Evolutionary conservation across 352 stramenopile species (phyloP).

Genomic region (Phytophthora agathidicida): DNA sequence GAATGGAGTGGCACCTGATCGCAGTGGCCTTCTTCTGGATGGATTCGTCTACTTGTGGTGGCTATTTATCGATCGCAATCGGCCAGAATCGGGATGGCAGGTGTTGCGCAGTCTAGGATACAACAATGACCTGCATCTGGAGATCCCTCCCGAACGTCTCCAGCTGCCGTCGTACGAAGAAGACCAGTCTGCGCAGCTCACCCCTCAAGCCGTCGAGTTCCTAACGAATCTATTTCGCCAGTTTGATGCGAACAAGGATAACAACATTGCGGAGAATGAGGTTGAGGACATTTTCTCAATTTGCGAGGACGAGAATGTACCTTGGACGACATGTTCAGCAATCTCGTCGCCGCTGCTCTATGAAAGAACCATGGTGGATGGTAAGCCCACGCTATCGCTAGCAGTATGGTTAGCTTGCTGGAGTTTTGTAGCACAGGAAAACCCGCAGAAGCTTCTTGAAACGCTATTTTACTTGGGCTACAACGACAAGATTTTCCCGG

Average conservation of each 20-base stretch:
- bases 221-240: conserved; percentile 78
- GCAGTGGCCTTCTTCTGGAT: conserved; percentile 70
- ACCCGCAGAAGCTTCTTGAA: conserved; percentile 75
- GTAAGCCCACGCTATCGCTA: conserved; percentile 56
- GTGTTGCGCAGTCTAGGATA: conserved; percentile 83
- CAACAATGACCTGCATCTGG: conserved; percentile 79
- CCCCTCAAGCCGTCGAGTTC: conserved; percentile 68
- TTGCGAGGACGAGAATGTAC: conserved; percentile 67
- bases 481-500: conserved; percentile 70
- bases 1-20: conserved; percentile 68
- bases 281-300: conserved; percentile 87
- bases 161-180: conserved; percentile 60
- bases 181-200: conserved; percentile 83
- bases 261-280: conserved; percentile 68
- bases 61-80: conserved; percentile 89
- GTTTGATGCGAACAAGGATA: conserved; percentile 87
- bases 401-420: conserved; percentile 74
- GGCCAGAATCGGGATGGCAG: conserved; percentile 90
- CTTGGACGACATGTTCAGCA: conserved; percentile 72
- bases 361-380: conserved; percentile 58
- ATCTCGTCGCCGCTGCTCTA: conserved; percentile 64
- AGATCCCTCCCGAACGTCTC: conserved; percentile 74
- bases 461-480: conserved; percentile 87
- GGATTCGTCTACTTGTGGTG: conserved; percentile 88
- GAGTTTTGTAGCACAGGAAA: conserved; percentile 78